Conservation (phyloP, 129 eudicot genomes). For the Escallonia rubra region DNA sequence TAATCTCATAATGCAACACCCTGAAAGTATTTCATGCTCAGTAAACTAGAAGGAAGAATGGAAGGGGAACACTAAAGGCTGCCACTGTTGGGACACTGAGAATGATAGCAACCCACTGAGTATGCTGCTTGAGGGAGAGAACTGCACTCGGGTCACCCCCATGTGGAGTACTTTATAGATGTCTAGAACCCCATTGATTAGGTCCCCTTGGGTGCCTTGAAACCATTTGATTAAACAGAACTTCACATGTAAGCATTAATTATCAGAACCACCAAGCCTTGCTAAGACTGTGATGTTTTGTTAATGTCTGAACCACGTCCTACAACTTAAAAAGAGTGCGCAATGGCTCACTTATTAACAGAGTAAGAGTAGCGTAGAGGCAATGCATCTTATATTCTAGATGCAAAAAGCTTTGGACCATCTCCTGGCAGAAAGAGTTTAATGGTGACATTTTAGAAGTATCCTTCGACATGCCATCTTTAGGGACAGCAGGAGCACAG, state of each 20-base stretch:
- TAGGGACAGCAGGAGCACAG: too few species aligned
- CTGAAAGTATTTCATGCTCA: neutral
- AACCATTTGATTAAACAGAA: constrained; percentile 1
- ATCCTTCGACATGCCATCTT: too few species aligned
- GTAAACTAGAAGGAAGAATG: neutral
- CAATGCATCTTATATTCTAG: neutral
- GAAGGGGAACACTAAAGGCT: neutral
- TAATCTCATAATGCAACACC: neutral
- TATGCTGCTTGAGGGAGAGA: neutral
- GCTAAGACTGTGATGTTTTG: neutral
- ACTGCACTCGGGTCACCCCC: neutral
- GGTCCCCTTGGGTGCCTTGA: neutral
- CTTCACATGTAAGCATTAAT: constrained; percentile 23
- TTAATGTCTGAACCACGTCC: constrained; percentile 1
- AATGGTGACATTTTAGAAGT: too few species aligned
- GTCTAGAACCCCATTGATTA: constrained; percentile 6
- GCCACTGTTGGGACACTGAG: neutral
- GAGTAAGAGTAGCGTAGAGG: neutral
- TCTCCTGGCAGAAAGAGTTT: neutral
- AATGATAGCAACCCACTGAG: neutral
- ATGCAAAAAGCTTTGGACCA: neutral
- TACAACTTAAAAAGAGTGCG: neutral
- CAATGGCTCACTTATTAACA: neutral
- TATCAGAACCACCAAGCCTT: constrained; percentile 1
- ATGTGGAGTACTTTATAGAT: constrained; percentile 12